Conservation (phyloP, 257 asterid genomes). For the Petrea volubilis region DNA sequence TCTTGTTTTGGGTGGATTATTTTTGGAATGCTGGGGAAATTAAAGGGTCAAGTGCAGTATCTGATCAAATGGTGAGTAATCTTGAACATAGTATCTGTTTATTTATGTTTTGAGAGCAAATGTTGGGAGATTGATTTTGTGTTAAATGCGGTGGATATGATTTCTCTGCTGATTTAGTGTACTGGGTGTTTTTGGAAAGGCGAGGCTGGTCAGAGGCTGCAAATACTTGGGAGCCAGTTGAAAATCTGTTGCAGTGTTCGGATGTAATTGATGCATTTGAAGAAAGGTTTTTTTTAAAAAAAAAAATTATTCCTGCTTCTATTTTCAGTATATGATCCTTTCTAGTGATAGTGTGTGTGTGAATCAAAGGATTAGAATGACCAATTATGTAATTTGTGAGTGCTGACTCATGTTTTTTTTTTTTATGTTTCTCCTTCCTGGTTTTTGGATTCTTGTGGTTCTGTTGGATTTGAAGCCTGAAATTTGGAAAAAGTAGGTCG, state of each 20-base stretch:
- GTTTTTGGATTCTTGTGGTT: slow-evolving; percentile 23
- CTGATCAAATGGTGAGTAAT: slow-evolving; percentile 76
- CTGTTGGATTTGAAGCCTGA: slow-evolving; percentile 44
- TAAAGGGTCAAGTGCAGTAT: slow-evolving; percentile 82
- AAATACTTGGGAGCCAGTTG: slow-evolving; percentile 94
- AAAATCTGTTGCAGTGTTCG: slow-evolving; percentile 58
- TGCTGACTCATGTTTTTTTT: slow-evolving; percentile 18
- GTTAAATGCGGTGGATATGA: neutral
- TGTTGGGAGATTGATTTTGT: neutral
- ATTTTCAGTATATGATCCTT: slow-evolving; percentile 3
- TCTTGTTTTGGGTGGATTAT: slow-evolving; percentile 26
- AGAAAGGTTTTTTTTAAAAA: slow-evolving; percentile 81
- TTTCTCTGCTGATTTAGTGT: slow-evolving; percentile 25
- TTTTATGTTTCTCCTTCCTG: slow-evolving; percentile 15
- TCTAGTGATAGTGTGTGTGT: slow-evolving; percentile 9
- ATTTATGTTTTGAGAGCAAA: neutral
- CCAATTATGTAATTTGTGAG: slow-evolving; percentile 1
- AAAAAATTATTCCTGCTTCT: slow-evolving; percentile 21
- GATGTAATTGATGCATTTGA: slow-evolving; percentile 80
- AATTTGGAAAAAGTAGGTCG: slow-evolving; percentile 53
- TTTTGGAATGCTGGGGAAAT: slow-evolving; percentile 43
- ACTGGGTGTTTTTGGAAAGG: slow-evolving; percentile 47
- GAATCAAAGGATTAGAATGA: slow-evolving; percentile 13
- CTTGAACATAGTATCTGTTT: neutral
- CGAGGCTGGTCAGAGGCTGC: slow-evolving; percentile 91